Base-by-base conservation (phyloP, 768 basidiomycete genomes). In the Suillus cothurnatus region DNA sequence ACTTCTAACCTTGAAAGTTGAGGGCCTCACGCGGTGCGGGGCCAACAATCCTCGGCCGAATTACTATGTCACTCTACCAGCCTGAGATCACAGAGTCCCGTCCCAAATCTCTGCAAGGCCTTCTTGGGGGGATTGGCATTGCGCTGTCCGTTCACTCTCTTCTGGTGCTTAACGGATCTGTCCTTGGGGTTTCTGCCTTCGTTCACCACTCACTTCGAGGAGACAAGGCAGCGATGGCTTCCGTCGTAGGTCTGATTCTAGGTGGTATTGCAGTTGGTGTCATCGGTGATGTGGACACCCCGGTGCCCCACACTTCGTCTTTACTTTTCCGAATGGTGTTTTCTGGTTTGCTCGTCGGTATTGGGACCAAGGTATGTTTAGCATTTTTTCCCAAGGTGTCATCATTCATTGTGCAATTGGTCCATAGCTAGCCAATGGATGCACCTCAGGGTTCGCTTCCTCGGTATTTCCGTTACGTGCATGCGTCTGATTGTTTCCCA, bases 181-280 rank as follows among this genome's bases (percentile, higher is more conserved):
- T 84, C 56, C 85, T 87, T 66, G 88, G 88, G 1, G 83, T 89
- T 61, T 88, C 87, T 31, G 86, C 87, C 21, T 88, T 88, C 67
- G 69, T 89, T 3, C 85, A 88, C 71, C 79, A 81, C 57, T 80
- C 84, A 0, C 72, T 81, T 8, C 77, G 78, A 32, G 85, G 87
- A 21, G 73, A 75, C 64, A 68, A 69, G 36, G 86, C 86, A 57
- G 81, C 80, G 4, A 60, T 78, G 1, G 73, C 75, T 2, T 81
- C 81, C 8, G 80, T 81, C 9, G 67, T 73, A 34, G 88, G 86
- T 21, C 77, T 88, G 52, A 64, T 86, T 17, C 69, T 82, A 21
- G 85, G 85, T 36, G 88, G 88, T 32, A 67, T 80, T 15, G 61
- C 80, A 41, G 74, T 82, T 14, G 82, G 82, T 0, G 63, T 72